Evolutionary conservation across 1,284 basidiomycete species (phyloP), one percentile per base, ranked within the genome.

Genomic region (Mycosarcoma mackinlayi): DNA sequence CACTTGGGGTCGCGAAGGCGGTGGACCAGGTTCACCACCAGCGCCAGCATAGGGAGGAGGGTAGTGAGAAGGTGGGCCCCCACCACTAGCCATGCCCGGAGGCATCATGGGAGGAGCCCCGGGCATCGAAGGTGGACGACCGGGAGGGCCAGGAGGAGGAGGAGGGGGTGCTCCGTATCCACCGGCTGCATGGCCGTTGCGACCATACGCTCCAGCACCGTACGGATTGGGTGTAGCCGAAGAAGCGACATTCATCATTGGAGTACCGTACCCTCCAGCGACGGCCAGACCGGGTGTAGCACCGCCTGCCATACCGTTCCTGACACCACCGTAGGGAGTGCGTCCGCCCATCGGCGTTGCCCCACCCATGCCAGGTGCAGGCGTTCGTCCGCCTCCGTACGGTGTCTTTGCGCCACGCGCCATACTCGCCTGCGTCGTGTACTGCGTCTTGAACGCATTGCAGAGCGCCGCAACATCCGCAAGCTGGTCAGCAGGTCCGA

Each of bases 401-500:
- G 77, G 75, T 34, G 74, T 77, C 47, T 71, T 64, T 21, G 71
- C 75, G n/a, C 76, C 76, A 8, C 75, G 49, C 10, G 62, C 68
- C 50, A 65, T 67, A 35, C 59, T 56, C 18, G 71, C 69, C 49
- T 77, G 75, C 10, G 79, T 75, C 14, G 78, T 79, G 58, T 82
- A 81, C 63, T 81, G 80, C 52, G 79, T 79, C 69, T 82, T 82
- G 77, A 82, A 82, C 10, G 80, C 78, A 41, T 82, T 82, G 56
- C 71, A 74, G 18, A 81, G 65, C 48, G 75, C 72, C 1, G 74
- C 62, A 8, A 82, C 73, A 56, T 82, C 79, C 31, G 78, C 74
- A 16, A 81, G 57, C 44, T 80, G 78, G 19, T 78, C 70, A 11
- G 79, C 77, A 33, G 81, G 73, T 19, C 75, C 71, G 4, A 82